A percentile compares a stretch with the other conserved stretches of the same genome.
Conservation (phyloP, 2,329 filamentous ascomycete genomes). For the Curvularia sp. region DNA sequence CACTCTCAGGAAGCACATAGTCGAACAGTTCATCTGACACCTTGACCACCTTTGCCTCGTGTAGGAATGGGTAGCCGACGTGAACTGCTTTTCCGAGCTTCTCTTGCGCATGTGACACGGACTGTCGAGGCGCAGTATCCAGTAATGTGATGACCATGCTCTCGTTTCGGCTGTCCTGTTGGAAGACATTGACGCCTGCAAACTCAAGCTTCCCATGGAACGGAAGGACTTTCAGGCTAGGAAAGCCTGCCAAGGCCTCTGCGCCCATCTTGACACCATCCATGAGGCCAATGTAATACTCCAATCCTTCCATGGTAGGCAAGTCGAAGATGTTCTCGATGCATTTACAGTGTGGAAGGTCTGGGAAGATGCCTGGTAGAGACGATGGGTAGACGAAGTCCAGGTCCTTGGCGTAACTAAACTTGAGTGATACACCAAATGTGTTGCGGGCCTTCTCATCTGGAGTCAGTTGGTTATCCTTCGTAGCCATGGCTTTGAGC, state of each 20-base stretch:
- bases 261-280: slow-evolving; percentile 82
- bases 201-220: slow-evolving; percentile 83
- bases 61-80: slow-evolving; percentile 93
- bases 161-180: slow-evolving; percentile 93
- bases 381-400: slow-evolving; percentile 89
- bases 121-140: slow-evolving; percentile 74
- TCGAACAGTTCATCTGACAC: slow-evolving; percentile 94
- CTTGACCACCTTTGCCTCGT: slow-evolving; percentile 87
- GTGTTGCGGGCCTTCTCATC: slow-evolving; percentile 85
- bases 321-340: slow-evolving; percentile 97
- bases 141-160: slow-evolving; percentile 91
- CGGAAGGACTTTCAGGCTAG: slow-evolving; percentile 83
- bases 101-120: slow-evolving; percentile 73
- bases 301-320: slow-evolving; percentile 87
- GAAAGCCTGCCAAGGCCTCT: slow-evolving; percentile 90
- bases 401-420: slow-evolving; percentile 79
- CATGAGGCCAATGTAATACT: slow-evolving; percentile 83
- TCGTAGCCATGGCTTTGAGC: slow-evolving; percentile 83
- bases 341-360: slow-evolving; percentile 85
- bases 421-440: slow-evolving; percentile 92
- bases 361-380: slow-evolving; percentile 86
- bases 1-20: slow-evolving; percentile 74
- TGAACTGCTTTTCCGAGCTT: slow-evolving; percentile 87
- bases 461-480: slow-evolving; percentile 76
- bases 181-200: slow-evolving; percentile 92